These are phyloP conservation scores for Neurospora discreta DNA, from an alignment of 495 filamentous ascomycete genomes.

Conservation along the genomic window DNA sequence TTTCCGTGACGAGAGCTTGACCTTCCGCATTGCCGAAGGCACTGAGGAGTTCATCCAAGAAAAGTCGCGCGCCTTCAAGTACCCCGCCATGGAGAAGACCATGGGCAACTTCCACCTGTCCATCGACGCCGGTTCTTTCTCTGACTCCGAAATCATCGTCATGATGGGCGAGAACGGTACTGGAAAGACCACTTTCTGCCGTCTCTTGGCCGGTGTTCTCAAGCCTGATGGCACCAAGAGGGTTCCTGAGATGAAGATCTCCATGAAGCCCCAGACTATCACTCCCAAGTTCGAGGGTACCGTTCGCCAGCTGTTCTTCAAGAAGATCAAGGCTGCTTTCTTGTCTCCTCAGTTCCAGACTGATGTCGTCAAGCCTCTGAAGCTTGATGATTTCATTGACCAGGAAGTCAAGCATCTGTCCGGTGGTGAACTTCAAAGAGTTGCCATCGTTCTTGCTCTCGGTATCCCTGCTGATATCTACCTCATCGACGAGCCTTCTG, in stretches of 20 bases:
- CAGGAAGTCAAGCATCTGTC: conserved; percentile 98
- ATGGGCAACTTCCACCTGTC: conserved; percentile 78
- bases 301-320: conserved; percentile 65
- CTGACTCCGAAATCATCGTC: conserved; percentile 95
- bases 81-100: conserved; percentile 89
- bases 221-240: conserved; percentile 70
- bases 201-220: conserved; percentile 81
- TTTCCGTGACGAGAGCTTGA: conserved; percentile 93
- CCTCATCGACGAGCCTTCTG: conserved; percentile 72
- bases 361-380: conserved; percentile 96
- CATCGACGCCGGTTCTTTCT: conserved; percentile 77
- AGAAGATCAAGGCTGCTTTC: conserved; percentile 93
- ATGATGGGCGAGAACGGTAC: conserved; percentile 99
- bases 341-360: conserved; percentile 96
- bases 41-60: conserved; percentile 84
- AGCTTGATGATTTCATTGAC: conserved; percentile 97
- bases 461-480: conserved; percentile 97
- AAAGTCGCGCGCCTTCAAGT: conserved; percentile 71
- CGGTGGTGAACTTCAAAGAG: conserved; percentile 94
- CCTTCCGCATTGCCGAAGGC: conserved; percentile 89
- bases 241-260: conserved; percentile 89
- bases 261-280: conserved; percentile 99
- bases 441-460: conserved; percentile 91
- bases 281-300: conserved; percentile 95
- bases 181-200: conserved; percentile 91